Base-by-base conservation (phyloP, 164 flowering plant species). In the Vitis amurensis region DNA sequence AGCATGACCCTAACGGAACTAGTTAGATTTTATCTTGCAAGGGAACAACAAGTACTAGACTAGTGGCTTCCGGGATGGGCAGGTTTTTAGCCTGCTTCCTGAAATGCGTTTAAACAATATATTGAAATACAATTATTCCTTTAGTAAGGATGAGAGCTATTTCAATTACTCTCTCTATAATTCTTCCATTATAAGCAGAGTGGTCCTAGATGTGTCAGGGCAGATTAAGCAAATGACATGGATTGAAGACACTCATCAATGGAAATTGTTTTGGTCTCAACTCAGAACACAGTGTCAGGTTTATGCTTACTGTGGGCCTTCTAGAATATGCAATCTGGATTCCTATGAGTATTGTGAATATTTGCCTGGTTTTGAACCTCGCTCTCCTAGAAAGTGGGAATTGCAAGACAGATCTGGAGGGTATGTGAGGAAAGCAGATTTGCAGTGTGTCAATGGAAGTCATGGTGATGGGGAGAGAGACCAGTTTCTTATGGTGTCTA, bases 61-160 rank as follows among this genome's bases (percentile, higher is more conserved):
- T 31, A 77, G 72, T 51, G 77, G 77, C 49, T 0, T n/a, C 1
- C 74, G 81, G 81, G 55, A 78, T 58, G 77, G 75, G 14, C 16
- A 37, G 3, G 29, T 10, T 13, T 73, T 77, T 17, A 68, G 68
- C 55, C 17, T 30, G 0, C 52, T 70, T n/a, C 77, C 80, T 55
- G 80, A 77, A 51, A 70, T 70, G 71, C 57, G 66, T 29, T 9
- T 15, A 17, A 37, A n/a, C 23, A 19, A 62, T 13, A 14, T 70
- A 13, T 62, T 55, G 37, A 73, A 73, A 31, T 74, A 62, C 47
- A 70, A 56, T 56, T 70, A 9, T 48, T n/a, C 67, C 15, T 49
- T 55, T 12, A 73, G 71, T 27, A 75, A 67, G 14, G 51, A 74
- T 11, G 77, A 71, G 64, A 68, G 23, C 23, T 23, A 23, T 23